These are phyloP conservation scores for Pyrenophora teres DNA, from an alignment of 2,329 filamentous ascomycete genomes.

Conservation along the genomic window DNA sequence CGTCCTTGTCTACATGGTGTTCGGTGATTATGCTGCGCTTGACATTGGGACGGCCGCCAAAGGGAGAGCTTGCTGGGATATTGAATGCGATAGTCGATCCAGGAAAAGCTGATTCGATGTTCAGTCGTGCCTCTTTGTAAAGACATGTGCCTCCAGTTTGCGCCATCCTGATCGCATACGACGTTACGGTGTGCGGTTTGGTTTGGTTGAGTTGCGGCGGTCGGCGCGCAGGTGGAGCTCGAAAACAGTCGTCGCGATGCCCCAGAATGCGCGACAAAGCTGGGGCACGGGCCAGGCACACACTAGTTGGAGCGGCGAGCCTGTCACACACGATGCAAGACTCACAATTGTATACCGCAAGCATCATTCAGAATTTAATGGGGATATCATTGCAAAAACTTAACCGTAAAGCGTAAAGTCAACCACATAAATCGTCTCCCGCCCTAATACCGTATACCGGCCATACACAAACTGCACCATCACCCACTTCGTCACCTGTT, in stretches of 20 bases:
- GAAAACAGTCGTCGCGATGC: constrained; percentile 40
- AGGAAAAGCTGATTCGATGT: constrained; percentile 73
- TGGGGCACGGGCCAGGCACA: constrained; percentile 23
- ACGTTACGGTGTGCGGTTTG: constrained; percentile 18
- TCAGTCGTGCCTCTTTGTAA: constrained; percentile 86
- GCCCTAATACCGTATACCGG: too few relatives aligned
- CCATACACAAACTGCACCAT: too few relatives aligned
- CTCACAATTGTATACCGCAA: too few relatives aligned
- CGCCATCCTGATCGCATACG: constrained; percentile 72
- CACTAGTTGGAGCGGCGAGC: too few relatives aligned
- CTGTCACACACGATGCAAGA: too few relatives aligned
- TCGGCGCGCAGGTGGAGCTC: constrained; percentile 29
- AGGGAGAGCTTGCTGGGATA: constrained; percentile 42
- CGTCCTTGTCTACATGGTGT: constrained; percentile 60
- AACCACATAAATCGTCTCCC: too few relatives aligned
- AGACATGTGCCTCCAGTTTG: constrained; percentile 66
- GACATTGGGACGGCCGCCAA: constrained; percentile 35
- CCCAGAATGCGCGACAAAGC: constrained; percentile 21
- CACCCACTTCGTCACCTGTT: constrained; percentile 18
- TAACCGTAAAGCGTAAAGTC: too few relatives aligned
- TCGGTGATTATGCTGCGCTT: constrained; percentile 48
- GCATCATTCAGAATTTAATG: too few relatives aligned
- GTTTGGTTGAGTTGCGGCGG: constrained; percentile 18
- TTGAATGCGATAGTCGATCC: constrained; percentile 71
- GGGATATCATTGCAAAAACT: too few relatives aligned